phyloP scores from a whole-genome alignment of 2,329 filamentous ascomycete species.

The Exophiala aquamarina region DNA sequence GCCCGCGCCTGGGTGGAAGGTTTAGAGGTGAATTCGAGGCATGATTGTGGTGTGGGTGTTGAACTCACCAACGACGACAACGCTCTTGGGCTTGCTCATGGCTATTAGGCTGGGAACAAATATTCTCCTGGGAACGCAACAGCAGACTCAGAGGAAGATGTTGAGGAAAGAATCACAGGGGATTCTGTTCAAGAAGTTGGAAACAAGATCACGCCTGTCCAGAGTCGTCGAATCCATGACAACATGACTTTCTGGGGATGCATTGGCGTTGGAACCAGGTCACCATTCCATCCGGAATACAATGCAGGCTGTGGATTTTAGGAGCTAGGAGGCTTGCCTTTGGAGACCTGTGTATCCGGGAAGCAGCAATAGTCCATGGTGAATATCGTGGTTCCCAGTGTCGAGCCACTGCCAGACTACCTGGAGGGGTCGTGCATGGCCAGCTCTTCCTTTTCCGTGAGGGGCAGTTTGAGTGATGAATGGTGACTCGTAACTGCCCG shows the following conservation, averaged over 20 bases:
- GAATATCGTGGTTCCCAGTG: too few species aligned
- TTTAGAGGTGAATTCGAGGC: not conserved
- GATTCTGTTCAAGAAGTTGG: slow-evolving; percentile 14
- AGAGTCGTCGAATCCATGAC: slow-evolving; percentile 27
- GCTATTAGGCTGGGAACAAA: not conserved
- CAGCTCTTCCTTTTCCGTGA: too few species aligned
- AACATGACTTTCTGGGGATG: slow-evolving; percentile 24
- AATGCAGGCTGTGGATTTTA: too few species aligned
- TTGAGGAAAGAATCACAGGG: not conserved
- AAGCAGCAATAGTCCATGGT: too few species aligned
- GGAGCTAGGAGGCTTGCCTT: too few species aligned
- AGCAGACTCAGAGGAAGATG: not conserved
- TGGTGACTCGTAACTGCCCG: too few species aligned
- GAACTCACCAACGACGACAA: slow-evolving; percentile 54
- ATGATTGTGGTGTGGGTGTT: not conserved
- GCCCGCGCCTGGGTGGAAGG: slow-evolving; percentile 59
- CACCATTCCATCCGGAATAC: too few species aligned
- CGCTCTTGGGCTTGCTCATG: slow-evolving; percentile 43
- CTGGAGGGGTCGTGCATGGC: too few species aligned
- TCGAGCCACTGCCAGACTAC: too few species aligned
- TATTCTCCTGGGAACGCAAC: not conserved
- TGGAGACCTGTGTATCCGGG: too few species aligned
- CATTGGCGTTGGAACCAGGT: not conserved
- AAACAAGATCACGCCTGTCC: not conserved
- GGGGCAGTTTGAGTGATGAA: too few species aligned